These are phyloP conservation scores for Trichomonas gallinae DNA, from an alignment of 208 protist species.

Conservation along the genomic window DNA sequence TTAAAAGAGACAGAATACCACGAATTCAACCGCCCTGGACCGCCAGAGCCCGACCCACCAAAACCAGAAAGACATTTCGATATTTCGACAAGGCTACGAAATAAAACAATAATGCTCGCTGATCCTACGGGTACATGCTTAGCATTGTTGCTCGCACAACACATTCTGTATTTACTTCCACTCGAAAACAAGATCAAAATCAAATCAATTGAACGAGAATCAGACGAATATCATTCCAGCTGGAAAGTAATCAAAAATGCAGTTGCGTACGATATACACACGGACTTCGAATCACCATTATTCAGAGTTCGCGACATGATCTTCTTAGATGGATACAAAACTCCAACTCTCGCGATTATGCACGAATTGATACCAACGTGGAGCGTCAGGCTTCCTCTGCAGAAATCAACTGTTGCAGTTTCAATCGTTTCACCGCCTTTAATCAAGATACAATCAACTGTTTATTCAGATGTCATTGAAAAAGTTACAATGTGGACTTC, in stretches of 20 bases:
- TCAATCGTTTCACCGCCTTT: not conserved
- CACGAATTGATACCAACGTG: not conserved
- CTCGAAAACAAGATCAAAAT: not conserved
- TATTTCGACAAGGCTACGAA: not conserved
- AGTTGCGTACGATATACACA: not conserved
- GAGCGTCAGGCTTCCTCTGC: not conserved
- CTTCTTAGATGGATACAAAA: not conserved
- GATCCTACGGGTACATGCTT: slow-evolving; percentile 1
- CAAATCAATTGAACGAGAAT: not conserved
- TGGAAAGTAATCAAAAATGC: not conserved
- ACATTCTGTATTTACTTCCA: not conserved
- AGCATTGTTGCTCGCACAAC: not conserved
- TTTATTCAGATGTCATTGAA: not conserved
- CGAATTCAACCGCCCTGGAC: not conserved
- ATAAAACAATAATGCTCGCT: not conserved
- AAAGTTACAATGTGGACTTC: not conserved
- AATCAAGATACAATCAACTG: not conserved
- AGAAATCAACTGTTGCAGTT: not conserved
- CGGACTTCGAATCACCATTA: not conserved
- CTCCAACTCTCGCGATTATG: not conserved
- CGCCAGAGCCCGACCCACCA: not conserved
- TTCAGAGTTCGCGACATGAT: not conserved
- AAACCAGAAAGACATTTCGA: not conserved
- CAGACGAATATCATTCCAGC: not conserved
- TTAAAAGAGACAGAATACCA: slow-evolving; percentile 14